Base-by-base conservation (phyloP, 306 rosid genomes). In the Cucurbita moschata region DNA sequence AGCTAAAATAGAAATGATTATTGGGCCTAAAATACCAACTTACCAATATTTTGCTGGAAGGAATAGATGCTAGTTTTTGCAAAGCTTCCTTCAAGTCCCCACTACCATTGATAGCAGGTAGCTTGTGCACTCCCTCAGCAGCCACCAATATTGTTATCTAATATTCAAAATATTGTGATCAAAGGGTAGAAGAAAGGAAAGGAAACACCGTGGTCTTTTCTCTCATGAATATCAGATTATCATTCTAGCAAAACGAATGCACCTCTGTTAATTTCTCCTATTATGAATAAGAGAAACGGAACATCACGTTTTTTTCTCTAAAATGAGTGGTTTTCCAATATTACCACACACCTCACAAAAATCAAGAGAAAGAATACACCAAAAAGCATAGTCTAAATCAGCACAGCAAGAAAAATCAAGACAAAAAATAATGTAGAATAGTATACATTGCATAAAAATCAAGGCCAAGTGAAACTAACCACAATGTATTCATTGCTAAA, bases 401-500 rank as follows among this genome's bases (percentile, higher is more conserved):
- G 50, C 10, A 5, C 18, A 67, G 54, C 56, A 12, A 46, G 56
- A 43, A 46, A 46, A 67, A 21, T 49, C 73, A 13, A 46, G 49
- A 18, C 53, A 43, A 38, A 43, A 43, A 5, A 18, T 10, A 65
- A 44, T 21, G 37, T 19, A 7, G 59, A 35, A 50, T 69, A 49
- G 58, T 23, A 70, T 23, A 69, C 13, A 40, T 68, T 6, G 76
- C 51, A 57, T 40, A 54, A 10, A 53, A 72, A 13, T 5, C 8
- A 54, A 53, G 56, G 52, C 51, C 5, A 10, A 23, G 66, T 46
- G 44, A 23, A 76, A 43, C 82, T 79, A 80, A 94, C 99, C 96
- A 94, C 99, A 73, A 94, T 94, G 85, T 94, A 94, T 74, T 94
- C 95, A 54, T 94, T 91, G 88, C 97, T 90, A 80, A 94, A 94